Conservation (phyloP, 768 basidiomycete species). For the Astraeus odoratus region DNA sequence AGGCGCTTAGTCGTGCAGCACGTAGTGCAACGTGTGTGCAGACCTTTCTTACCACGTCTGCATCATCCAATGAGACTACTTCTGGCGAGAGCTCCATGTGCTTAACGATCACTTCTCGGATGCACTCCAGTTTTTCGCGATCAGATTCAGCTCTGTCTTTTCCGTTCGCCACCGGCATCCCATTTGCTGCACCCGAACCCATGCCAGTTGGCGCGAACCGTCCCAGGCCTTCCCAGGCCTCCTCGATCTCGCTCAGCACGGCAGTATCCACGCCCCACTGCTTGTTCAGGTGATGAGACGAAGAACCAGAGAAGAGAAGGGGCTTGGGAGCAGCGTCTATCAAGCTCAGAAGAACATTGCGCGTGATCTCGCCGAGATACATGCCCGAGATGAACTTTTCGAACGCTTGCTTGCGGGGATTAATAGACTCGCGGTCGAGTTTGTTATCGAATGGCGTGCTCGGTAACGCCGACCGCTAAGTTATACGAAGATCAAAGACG, state of each 20-base stretch:
- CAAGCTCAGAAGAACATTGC: conserved; percentile 77
- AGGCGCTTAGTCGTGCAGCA: conserved; percentile 77
- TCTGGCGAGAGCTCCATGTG: conserved; percentile 49
- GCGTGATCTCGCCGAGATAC: conserved; percentile 94
- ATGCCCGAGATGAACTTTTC: conserved; percentile 99
- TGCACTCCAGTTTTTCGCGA: conserved; percentile 39
- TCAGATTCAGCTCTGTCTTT: not conserved
- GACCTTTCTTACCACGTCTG: conserved; percentile 78
- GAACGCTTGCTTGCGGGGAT: conserved; percentile 87
- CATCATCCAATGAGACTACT: conserved; percentile 52
- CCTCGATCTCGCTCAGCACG: conserved; percentile 80
- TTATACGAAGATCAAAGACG: conserved; percentile 1
- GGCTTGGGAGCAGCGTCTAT: conserved; percentile 68
- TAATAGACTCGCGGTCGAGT: conserved; percentile 90
- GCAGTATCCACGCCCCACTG: conserved; percentile 96
- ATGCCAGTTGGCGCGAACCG: conserved; percentile 22
- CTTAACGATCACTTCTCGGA: conserved; percentile 55
- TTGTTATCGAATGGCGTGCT: conserved; percentile 87
- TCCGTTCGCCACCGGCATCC: too few species aligned
- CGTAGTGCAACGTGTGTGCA: conserved; percentile 71
- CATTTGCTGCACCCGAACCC: too few species aligned
- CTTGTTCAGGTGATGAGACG: conserved; percentile 64
- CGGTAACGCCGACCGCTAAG: conserved; percentile 74
- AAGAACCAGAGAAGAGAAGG: conserved; percentile 75
- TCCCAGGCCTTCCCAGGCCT: conserved; percentile 55